phyloP scores from a whole-genome alignment of 2,329 filamentous ascomycete species.

The Sarocladium oryzae region DNA sequence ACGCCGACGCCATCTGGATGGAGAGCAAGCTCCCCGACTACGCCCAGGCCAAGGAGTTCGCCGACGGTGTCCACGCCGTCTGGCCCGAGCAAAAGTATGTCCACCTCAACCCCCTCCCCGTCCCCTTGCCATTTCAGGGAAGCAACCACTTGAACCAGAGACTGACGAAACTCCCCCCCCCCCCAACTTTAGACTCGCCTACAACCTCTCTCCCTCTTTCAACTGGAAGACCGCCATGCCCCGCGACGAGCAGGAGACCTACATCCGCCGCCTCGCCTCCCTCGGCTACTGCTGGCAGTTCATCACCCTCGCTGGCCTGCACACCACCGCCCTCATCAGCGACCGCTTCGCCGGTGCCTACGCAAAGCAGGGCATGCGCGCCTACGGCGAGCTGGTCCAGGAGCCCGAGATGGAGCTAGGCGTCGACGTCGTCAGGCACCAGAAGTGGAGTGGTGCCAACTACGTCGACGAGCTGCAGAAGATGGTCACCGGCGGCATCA shows the following conservation, averaged over 20 bases:
- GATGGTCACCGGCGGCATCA: conserved; percentile 93
- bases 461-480: conserved; percentile 93
- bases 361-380: conserved; percentile 79
- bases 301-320: conserved; percentile 96
- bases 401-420: conserved; percentile 91
- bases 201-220: conserved; percentile 98
- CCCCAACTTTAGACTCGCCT: conserved; percentile 66
- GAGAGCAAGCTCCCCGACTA: conserved; percentile 95
- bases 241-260: conserved; percentile 87
- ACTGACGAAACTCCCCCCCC: conserved; percentile 13
- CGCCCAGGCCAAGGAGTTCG: conserved; percentile 86
- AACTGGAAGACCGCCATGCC: conserved; percentile 99
- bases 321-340: conserved; percentile 89
- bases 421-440: conserved; percentile 94
- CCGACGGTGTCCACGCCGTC: conserved; percentile 84
- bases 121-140: neutral
- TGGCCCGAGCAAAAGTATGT: conserved; percentile 94
- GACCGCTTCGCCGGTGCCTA: conserved; percentile 84
- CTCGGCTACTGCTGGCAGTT: conserved; percentile 99
- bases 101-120: conserved; percentile 7
- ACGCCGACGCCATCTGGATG: conserved; percentile 98
- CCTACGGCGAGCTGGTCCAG: conserved; percentile 94
- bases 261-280: conserved; percentile 79
- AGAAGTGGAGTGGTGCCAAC: conserved; percentile 96
- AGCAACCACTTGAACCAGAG: neutral